Evolutionary conservation across 371 early-diverging fungal species (phyloP).

Genomic region (Actinomortierella ambigua): DNA sequence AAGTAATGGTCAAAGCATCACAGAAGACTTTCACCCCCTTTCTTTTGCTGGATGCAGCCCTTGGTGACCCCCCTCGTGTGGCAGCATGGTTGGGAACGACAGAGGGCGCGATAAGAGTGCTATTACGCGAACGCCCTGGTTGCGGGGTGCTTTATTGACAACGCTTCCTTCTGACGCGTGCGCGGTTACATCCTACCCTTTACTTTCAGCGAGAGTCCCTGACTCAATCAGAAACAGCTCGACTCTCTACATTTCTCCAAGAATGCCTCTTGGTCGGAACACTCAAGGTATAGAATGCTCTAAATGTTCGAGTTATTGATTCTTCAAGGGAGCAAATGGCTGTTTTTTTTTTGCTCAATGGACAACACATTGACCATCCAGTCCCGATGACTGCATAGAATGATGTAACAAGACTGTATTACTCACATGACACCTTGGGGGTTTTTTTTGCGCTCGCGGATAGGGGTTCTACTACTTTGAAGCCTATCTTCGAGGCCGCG

Average conservation of each 20-base stretch:
- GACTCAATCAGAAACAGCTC: slow-evolving; percentile 47
- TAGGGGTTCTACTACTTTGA: slow-evolving; percentile 82
- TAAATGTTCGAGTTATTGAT: not conserved
- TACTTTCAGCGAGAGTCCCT: slow-evolving; percentile 32
- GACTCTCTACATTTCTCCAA: slow-evolving; percentile 58
- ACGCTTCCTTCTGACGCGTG: too few species aligned
- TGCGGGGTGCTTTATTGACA: too few species aligned
- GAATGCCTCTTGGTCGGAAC: slow-evolving; percentile 67
- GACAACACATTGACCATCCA: not conserved
- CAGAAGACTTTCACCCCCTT: too few species aligned
- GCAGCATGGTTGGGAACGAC: not conserved
- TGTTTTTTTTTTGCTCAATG: not conserved
- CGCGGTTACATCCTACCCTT: too few species aligned
- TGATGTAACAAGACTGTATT: not conserved
- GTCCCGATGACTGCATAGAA: too few species aligned
- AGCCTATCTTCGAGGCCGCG: slow-evolving; percentile 72
- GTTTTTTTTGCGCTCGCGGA: slow-evolving; percentile 16
- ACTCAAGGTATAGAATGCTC: slow-evolving; percentile 49
- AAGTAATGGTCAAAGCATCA: too few species aligned
- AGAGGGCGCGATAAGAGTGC: not conserved
- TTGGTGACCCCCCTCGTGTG: too few species aligned
- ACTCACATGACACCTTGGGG: slow-evolving; percentile 9
- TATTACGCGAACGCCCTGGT: not conserved
- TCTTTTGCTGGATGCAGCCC: too few species aligned
- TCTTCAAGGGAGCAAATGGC: not conserved